Evolutionary conservation across 345 rosid genomes (phyloP), one percentile per base, ranked within the genome.

Genomic region (Hibiscus mutabilis): DNA sequence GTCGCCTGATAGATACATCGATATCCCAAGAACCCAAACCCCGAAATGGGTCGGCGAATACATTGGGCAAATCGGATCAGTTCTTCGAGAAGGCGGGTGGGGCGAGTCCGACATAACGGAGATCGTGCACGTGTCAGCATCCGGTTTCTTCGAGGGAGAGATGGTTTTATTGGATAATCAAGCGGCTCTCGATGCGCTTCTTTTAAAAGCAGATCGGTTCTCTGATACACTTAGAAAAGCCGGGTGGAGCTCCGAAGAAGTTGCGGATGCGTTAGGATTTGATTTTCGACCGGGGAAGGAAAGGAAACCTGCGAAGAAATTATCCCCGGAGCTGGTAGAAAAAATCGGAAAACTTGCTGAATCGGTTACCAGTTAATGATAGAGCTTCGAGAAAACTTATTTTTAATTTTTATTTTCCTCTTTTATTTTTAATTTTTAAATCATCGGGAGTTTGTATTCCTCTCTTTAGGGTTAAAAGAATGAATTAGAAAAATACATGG

Each of bases 191-290:
- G 99, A 95, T 47, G 96, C 93, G 1, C 79, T 95, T 68, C 89
- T 95, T 35, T 35, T 95, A 69, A 90, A 95, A 84, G 90, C 88
- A 82, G 97, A 90, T 79, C 91, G 99, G 84, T 90, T 86, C 58
- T 89, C 99, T 37, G 97, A 87, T 46, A 81, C 91, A 13, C 97
- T 95, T 52, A 86, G 92, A 1, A 89, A 90, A 79, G 89, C 97
- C 27, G 99, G 99, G 58, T 95, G 99, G 99, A 95, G 96, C 89
- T 86, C 97, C 52, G 99, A 95, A 15, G 99, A 95, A 70, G 97
- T 95, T 0, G 86, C 97, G 58, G 99, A 95, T 19, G 97, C 91
- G 0, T 62, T 95, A 2, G 96, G 97, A 8, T 90, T 95, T 60
- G 91, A 92, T 88, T 89, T 88, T 72, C 85, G 91, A 80, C 86